Evolutionary conservation across 495 filamentous ascomycete species (phyloP).

Genomic region (Neurospora pannonica): DNA sequence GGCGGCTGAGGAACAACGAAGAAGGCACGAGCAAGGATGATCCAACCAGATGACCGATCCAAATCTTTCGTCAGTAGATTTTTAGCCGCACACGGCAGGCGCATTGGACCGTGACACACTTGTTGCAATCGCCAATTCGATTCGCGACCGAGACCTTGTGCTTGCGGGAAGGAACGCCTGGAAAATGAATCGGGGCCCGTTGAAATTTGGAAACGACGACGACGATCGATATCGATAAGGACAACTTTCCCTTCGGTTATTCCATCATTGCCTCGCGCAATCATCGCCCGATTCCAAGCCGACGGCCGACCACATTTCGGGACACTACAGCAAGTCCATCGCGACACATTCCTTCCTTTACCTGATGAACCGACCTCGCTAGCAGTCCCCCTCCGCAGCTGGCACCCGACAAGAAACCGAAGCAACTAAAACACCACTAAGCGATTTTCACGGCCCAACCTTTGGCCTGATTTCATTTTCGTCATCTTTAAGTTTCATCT

Average conservation of each 20-base stretch:
- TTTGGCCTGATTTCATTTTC: not conserved
- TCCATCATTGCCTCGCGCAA: not conserved
- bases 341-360: conserved; percentile 15
- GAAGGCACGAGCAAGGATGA: not conserved
- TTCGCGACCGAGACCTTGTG: not conserved
- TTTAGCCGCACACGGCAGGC: not conserved
- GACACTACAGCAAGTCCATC: not conserved
- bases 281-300: not conserved
- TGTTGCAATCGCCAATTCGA: not conserved
- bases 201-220: not conserved
- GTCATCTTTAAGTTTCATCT: not conserved
- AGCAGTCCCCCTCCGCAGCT: conserved; percentile 7
- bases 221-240: not conserved
- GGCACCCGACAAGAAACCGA: conserved; percentile 4
- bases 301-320: not conserved
- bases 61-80: not conserved
- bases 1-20: not conserved
- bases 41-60: not conserved
- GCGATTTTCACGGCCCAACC: not conserved
- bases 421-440: not conserved
- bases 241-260: not conserved
- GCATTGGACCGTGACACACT: not conserved
- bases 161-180: not conserved
- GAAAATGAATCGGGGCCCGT: not conserved
- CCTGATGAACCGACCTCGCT: conserved; percentile 19